Conservation (phyloP, 352 stramenopile genomes). For the Pythium dissimile region DNA sequence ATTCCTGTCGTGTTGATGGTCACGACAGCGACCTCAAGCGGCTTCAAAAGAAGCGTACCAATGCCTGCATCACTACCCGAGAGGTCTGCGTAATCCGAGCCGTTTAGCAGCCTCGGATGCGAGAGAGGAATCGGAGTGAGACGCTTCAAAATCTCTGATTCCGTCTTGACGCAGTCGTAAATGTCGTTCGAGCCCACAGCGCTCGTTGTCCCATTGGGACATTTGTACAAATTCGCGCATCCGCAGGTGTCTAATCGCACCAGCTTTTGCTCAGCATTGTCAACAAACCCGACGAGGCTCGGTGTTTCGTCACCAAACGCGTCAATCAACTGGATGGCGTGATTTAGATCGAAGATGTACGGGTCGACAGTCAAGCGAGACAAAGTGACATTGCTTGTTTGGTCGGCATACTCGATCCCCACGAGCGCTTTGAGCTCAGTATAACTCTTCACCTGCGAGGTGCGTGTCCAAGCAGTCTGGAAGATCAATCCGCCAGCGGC, state of each 20-base stretch:
- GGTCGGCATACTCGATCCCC: conserved; percentile 28
- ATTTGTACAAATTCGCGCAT: conserved; percentile 92
- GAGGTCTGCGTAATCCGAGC: conserved; percentile 71
- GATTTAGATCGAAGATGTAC: conserved; percentile 91
- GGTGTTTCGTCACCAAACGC: conserved; percentile 82
- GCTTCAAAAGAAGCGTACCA: conserved; percentile 71
- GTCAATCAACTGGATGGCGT: conserved; percentile 84
- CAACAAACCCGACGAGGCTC: conserved; percentile 66
- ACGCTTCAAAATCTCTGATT: conserved; percentile 87
- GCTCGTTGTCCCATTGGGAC: conserved; percentile 92
- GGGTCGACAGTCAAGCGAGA: conserved; percentile 66
- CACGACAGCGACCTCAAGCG: conserved; percentile 89
- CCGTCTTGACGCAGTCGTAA: conserved; percentile 88
- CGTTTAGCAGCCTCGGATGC: conserved; percentile 48
- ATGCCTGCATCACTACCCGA: conserved; percentile 58
- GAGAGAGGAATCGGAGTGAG: conserved; percentile 75
- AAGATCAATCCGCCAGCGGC: conserved; percentile 47
- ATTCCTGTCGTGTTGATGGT: conserved; percentile 92
- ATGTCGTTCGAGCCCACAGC: conserved; percentile 64
- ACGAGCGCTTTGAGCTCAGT: conserved; percentile 62
- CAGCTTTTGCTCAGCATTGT: conserved; percentile 30
- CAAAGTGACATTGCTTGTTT: conserved; percentile 32
- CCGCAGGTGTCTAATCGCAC: conserved; percentile 91
- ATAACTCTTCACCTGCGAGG: conserved; percentile 70
- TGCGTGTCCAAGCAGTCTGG: conserved; percentile 62